These are phyloP conservation scores for Colletotrichum coccodes DNA, from an alignment of 2,329 filamentous ascomycete genomes.

Conservation along the genomic window DNA sequence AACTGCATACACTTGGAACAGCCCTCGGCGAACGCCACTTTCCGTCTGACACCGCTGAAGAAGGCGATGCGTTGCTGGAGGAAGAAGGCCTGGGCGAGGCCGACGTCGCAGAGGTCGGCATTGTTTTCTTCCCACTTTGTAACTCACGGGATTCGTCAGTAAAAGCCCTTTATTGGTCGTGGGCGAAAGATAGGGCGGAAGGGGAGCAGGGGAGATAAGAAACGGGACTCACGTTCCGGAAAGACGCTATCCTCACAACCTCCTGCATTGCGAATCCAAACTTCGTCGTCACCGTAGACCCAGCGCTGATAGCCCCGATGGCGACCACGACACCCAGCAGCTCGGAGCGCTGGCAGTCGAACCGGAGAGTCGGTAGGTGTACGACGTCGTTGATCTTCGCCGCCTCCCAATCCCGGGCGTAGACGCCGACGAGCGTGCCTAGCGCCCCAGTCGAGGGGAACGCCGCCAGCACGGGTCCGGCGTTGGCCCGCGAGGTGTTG, in stretches of 20 bases:
- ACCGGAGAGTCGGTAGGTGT: conserved; percentile 1
- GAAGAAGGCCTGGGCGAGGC: conserved; percentile 9
- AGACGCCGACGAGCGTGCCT: not conserved
- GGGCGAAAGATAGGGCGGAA: too few species aligned
- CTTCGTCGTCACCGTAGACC: not conserved
- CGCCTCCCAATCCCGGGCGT: not conserved
- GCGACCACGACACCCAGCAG: not conserved
- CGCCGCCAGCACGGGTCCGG: not conserved
- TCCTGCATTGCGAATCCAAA: conserved; percentile 13
- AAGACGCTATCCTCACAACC: not conserved
- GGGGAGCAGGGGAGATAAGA: too few species aligned
- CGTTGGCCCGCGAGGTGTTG: not conserved
- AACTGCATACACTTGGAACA: not conserved
- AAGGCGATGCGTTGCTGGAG: conserved; percentile 12
- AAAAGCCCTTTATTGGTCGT: too few species aligned
- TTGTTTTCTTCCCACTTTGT: conserved; percentile 5
- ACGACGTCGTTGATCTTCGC: not conserved
- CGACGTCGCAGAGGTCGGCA: not conserved
- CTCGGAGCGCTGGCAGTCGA: not conserved
- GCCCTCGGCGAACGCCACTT: not conserved
- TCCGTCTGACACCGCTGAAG: not conserved
- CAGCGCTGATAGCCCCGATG: not conserved
- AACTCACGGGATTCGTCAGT: not conserved
- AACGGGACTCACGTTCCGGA: not conserved
- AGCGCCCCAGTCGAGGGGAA: not conserved